Percentiles rank a stretch among this genome's conserved stretches.
These are phyloP conservation scores for Geranium incanum DNA, from an alignment of 441 rosid genomes.

Conservation along the genomic window DNA sequence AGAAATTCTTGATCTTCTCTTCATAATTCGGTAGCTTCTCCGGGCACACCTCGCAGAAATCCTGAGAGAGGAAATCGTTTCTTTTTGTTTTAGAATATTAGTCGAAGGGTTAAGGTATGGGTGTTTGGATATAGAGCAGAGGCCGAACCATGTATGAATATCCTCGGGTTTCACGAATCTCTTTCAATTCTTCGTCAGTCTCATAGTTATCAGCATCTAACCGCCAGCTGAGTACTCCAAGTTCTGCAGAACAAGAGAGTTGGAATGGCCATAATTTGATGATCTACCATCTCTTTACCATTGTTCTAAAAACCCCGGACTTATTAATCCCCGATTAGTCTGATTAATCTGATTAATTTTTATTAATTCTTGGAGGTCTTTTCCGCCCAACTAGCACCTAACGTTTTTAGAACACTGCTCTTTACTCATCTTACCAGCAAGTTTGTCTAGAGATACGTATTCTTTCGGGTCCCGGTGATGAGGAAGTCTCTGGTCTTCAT, in stretches of 20 bases:
- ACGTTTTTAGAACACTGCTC: not conserved
- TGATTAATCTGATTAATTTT: too few relatives aligned
- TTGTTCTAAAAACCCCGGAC: too few relatives aligned
- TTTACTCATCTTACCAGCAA: conserved; percentile 42
- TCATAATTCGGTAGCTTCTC: conserved; percentile 81
- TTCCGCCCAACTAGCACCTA: too few relatives aligned
- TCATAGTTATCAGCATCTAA: conserved; percentile 84
- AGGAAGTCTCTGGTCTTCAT: conserved; percentile 78
- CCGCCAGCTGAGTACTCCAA: conserved; percentile 88
- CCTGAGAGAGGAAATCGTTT: conserved; percentile 32
- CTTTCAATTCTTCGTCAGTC: conserved; percentile 70
- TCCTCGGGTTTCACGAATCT: conserved; percentile 70
- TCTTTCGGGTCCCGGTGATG: conserved; percentile 79
- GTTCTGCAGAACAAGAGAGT: conserved; percentile 33
- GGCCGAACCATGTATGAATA: conserved; percentile 71
- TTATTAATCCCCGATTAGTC: too few relatives aligned
- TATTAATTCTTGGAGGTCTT: too few relatives aligned
- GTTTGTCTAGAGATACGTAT: conserved; percentile 60
- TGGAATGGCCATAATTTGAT: not conserved
- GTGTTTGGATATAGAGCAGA: not conserved
- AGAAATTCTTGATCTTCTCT: conserved; percentile 67
- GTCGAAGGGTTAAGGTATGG: too few relatives aligned
- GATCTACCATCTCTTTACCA: not conserved
- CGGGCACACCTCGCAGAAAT: conserved; percentile 79
- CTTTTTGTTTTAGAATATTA: too few relatives aligned